Evolutionary conservation across 108 stramenopile species (phyloP).

Genomic region (Licmophora abbreviata): DNA sequence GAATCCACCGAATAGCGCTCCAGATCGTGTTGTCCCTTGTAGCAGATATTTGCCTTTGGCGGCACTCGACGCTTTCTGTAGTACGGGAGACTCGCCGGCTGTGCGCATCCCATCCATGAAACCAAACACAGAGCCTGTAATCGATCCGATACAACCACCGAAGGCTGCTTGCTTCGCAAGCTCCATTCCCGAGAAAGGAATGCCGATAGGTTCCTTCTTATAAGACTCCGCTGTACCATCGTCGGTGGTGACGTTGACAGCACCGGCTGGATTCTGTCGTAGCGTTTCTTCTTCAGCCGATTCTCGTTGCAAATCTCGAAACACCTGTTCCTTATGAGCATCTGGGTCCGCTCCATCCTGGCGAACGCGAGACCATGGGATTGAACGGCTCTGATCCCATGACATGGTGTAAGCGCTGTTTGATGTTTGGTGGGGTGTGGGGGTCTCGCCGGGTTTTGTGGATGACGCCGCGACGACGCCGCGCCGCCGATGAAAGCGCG

Average conservation of each 20-base stretch:
- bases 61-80: conserved; percentile 56
- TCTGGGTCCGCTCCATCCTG: conserved; percentile 32
- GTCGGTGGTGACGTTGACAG: conserved; percentile 8
- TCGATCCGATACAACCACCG: conserved; percentile 67
- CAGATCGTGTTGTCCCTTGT: conserved; percentile 65
- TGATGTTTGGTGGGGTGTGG: too few species aligned
- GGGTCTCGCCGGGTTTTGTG: too few species aligned
- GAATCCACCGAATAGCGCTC: conserved; percentile 58
- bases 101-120: conserved; percentile 81
- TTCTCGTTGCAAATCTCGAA: conserved; percentile 58
- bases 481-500: too few species aligned
- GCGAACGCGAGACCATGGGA: conserved; percentile 65
- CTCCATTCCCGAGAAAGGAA: conserved; percentile 49
- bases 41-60: conserved; percentile 66
- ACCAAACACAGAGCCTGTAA: conserved; percentile 82
- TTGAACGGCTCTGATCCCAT: conserved; percentile 72
- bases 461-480: too few species aligned
- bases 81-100: conserved; percentile 43
- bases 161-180: conserved; percentile 60
- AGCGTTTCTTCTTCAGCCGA: conserved; percentile 26
- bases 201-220: too few species aligned
- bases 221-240: conserved; percentile 6
- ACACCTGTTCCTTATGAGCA: conserved; percentile 55
- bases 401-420: conserved; percentile 26
- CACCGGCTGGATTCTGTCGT: conserved; percentile 6